Evolutionary conservation across 2,329 filamentous ascomycete genomes (phyloP), one percentile per base, ranked within the genome.

Genomic region (Aspergillus texensis): DNA sequence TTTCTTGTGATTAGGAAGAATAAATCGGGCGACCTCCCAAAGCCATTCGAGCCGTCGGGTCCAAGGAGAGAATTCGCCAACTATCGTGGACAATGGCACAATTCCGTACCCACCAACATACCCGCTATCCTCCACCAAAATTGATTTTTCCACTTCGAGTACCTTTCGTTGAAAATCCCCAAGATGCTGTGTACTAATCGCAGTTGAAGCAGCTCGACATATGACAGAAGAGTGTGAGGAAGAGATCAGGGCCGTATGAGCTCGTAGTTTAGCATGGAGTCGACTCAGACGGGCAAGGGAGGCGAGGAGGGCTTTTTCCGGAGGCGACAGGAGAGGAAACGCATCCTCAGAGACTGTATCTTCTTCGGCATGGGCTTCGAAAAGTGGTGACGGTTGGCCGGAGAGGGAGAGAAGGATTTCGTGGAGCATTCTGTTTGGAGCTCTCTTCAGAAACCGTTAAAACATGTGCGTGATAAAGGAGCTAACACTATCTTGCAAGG

Each of bases 361-460:
- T 81, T 76, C 68, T 81, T 82, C 72, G 71, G 82, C 78, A 71
- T 79, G 74, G 71, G 79, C 68, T 77, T 86, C 86, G 81, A 97
- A 91, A 75, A 98, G 87, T 70, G 93, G 91, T 68, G 94, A 97
- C 68, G 92, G 91, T 81, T 98, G 92, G 70, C 95, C 94, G 73
- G 94, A 96, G 79, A 98, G 89, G 78, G 94, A 94, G 79, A 99
- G 90, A 79, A 98, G 89, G 82, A 99, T 93, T 85, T 99, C 95
- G 87, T 98, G 95, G 78, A 99, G 91, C 95, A 99, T 99, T 70
- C 72, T 80, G 75, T 63, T 60, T 67, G 64, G 16, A 65, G 55
- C 50, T 70, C 64, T 55, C 71, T 73, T 60, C 30, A 24, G n/a
- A 28, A 58, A 43, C 60, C 56, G 58, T 68, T 54, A 64, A 55